A percentile compares a stretch with the other conserved stretches of the same genome.
phyloP scores from a whole-genome alignment of 805 yeast genomes.

The Schizosaccharomyces lindneri region DNA sequence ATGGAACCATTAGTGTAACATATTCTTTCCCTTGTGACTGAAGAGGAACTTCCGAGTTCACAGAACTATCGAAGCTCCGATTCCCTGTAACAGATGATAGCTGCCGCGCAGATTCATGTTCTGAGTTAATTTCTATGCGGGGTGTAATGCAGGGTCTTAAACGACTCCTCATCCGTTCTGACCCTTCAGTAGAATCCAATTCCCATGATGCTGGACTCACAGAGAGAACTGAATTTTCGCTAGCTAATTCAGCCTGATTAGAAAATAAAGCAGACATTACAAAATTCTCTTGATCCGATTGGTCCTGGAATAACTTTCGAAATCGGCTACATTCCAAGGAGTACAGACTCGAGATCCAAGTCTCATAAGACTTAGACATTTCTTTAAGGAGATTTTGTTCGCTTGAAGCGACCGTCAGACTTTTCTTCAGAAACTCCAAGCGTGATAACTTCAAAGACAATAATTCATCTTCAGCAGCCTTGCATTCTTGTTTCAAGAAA shows the following conservation, averaged over 20 bases:
- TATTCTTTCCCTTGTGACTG: conserved; percentile 1
- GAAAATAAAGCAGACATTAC: conserved; percentile 24
- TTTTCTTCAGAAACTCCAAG: neutral
- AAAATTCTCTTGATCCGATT: conserved; percentile 30
- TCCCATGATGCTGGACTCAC: conserved; percentile 17
- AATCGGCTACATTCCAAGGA: conserved; percentile 18
- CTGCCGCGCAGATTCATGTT: neutral
- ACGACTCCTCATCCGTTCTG: conserved; percentile 39
- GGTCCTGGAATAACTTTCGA: conserved; percentile 37
- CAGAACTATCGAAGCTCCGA: neutral
- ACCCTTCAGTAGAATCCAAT: conserved; percentile 46
- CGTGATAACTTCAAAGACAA: neutral
- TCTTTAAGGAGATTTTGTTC: neutral
- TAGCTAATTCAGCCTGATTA: conserved; percentile 20
- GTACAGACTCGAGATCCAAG: conserved; percentile 10
- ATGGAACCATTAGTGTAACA: neutral
- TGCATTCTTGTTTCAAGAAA: neutral
- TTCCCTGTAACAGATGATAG: neutral
- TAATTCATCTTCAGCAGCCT: neutral
- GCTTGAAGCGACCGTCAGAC: neutral
- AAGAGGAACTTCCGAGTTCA: neutral
- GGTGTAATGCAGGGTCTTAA: conserved; percentile 12
- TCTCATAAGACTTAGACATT: neutral
- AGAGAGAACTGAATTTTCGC: conserved; percentile 6
- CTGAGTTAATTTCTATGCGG: conserved; percentile 18